Evolutionary conservation across 2,329 filamentous ascomycete species (phyloP).

Genomic region (Stenocarpella maydis): DNA sequence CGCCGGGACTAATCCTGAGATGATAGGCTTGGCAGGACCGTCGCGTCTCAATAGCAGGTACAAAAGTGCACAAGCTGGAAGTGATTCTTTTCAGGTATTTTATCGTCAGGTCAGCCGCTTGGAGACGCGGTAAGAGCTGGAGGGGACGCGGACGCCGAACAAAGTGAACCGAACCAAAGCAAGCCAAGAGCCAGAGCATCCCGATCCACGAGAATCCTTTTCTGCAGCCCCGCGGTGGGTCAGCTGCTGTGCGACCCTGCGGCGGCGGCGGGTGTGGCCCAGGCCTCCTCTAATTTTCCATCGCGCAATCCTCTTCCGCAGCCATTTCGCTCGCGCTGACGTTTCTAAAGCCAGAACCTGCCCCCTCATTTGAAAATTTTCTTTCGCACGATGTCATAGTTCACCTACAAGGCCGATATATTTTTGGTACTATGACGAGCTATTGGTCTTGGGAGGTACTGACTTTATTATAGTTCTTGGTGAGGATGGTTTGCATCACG

Average conservation of each 20-base stretch:
- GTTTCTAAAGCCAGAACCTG: neutral
- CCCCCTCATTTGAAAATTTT: neutral
- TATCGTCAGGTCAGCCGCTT: neutral
- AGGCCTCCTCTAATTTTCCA: slow-evolving; percentile 22
- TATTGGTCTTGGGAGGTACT: neutral
- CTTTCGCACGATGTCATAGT: neutral
- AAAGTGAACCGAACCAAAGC: neutral
- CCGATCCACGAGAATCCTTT: neutral
- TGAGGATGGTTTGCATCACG: neutral
- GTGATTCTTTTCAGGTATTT: neutral
- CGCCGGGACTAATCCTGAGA: slow-evolving; percentile 10
- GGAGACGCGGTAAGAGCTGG: neutral
- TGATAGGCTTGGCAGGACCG: slow-evolving; percentile 15
- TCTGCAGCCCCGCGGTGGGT: neutral
- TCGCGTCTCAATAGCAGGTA: slow-evolving; percentile 1
- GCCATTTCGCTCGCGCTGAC: neutral
- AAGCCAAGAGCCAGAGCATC: slow-evolving; percentile 12
- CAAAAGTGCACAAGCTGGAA: neutral
- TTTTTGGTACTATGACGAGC: neutral
- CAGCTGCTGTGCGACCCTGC: slow-evolving; percentile 25
- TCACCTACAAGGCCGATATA: neutral
- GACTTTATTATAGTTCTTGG: neutral
- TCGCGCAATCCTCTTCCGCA: neutral
- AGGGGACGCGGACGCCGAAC: neutral
- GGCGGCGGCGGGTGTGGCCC: slow-evolving; percentile 13